Base-by-base conservation (phyloP, 2,329 filamentous ascomycete species). In the Bipolaris victoriae region DNA sequence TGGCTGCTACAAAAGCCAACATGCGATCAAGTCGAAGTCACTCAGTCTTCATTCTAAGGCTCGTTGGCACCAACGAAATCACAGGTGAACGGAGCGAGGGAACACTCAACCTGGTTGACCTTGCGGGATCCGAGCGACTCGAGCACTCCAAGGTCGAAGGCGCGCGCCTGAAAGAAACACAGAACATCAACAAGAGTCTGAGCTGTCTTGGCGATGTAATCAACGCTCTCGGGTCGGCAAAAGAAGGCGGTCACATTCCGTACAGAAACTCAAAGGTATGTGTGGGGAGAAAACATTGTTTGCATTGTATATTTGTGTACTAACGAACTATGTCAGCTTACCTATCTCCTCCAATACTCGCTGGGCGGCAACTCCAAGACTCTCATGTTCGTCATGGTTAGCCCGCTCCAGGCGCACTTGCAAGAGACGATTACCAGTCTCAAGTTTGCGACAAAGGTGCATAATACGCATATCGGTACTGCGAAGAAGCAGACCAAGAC, bases 341-440 rank as follows among this genome's bases (percentile, higher is more conserved):
- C 95, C 7, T 96, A 97, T 72, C 84, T 99, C 45, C 84, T 99
- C 36, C 92, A 98, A 85, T 96, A 95, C 73, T 97, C 92, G 3
- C 82, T 99, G 7, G 94, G 95, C 3, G 95, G 95, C 15, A 97
- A 97, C 76, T 95, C 90, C 67, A 96, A 97, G 80, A 99, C 95
- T 0, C 88, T 99, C 69, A 99, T 99, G 95, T 97, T 99, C 76
- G 92, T 98, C 75, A 98, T 98, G 93, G 90, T 97, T 55, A 95
- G 90, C 67, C 95, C 95, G 33, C 81, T 98, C 57, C 91, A 96
- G 79, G 90, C 88, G 5, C 95, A 98, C 79, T 81, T 97, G 63
- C 90, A 89, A 70, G 95, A 99, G 82, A 97, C 93, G 3, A 82
- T 97, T 74, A 97, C 93, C 43, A 97, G 92, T 82, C 82, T 99